These are phyloP conservation scores for Schizophyllum amplum DNA, from an alignment of 1,284 basidiomycete species.

Conservation along the genomic window DNA sequence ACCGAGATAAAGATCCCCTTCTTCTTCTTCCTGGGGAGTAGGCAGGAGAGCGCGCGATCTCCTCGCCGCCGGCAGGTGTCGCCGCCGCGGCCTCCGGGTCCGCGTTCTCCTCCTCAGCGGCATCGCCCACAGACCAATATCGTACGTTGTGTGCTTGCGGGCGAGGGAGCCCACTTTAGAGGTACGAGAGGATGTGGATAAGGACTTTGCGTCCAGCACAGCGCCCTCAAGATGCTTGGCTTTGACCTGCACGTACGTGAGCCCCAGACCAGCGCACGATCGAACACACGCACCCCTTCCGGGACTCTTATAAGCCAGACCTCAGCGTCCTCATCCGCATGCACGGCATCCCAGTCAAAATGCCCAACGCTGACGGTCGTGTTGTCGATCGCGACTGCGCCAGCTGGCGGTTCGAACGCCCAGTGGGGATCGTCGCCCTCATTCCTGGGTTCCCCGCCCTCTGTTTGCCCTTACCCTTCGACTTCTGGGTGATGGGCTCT, in stretches of 20 bases:
- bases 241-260: slow-evolving; percentile 40
- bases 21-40: slow-evolving; percentile 55
- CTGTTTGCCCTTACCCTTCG: neutral
- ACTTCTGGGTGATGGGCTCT: neutral
- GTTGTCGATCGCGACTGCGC: slow-evolving; percentile 35
- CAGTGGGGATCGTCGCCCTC: slow-evolving; percentile 45
- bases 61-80: slow-evolving; percentile 45
- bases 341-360: slow-evolving; percentile 62
- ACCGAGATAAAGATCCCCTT: slow-evolving; percentile 56
- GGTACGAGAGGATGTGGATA: slow-evolving; percentile 18
- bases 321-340: slow-evolving; percentile 53
- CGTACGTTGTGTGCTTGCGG: slow-evolving; percentile 46
- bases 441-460: slow-evolving; percentile 26
- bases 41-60: slow-evolving; percentile 50
- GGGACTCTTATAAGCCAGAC: slow-evolving; percentile 66
- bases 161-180: slow-evolving; percentile 38
- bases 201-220: slow-evolving; percentile 28
- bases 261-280: neutral
- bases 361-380: slow-evolving; percentile 34
- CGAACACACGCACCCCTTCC: slow-evolving; percentile 48
- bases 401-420: slow-evolving; percentile 47
- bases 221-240: slow-evolving; percentile 48
- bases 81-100: slow-evolving; percentile 23
- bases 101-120: slow-evolving; percentile 32
- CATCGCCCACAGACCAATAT: slow-evolving; percentile 53